phyloP scores from a whole-genome alignment of 345 rosid genomes.

The Arabidopsis thaliana region TAIR10.1 NC_003075.7:2485501-2486000 shows the following conservation, averaged over 20 bases:
- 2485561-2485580: not conserved
- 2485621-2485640: not conserved
- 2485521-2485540: not conserved
- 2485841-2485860: not conserved
- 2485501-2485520: slow-evolving; percentile 10
- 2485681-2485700: not conserved
- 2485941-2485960: not conserved
- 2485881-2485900: not conserved
- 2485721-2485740: not conserved
- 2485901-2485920: no score
- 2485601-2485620: not conserved
- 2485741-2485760: not conserved
- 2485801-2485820: not conserved
- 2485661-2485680: not conserved
- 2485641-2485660: not conserved
- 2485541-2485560: slow-evolving; percentile 4
- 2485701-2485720: not conserved
- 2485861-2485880: not conserved
- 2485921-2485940: not conserved
- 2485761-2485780: not conserved
- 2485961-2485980: not conserved
- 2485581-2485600: not conserved
- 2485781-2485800: not conserved
- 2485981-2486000: not conserved
- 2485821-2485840: not conserved